phyloP scores from a whole-genome alignment of 1,284 basidiomycete species.

The Agaricales sp. region DNA sequence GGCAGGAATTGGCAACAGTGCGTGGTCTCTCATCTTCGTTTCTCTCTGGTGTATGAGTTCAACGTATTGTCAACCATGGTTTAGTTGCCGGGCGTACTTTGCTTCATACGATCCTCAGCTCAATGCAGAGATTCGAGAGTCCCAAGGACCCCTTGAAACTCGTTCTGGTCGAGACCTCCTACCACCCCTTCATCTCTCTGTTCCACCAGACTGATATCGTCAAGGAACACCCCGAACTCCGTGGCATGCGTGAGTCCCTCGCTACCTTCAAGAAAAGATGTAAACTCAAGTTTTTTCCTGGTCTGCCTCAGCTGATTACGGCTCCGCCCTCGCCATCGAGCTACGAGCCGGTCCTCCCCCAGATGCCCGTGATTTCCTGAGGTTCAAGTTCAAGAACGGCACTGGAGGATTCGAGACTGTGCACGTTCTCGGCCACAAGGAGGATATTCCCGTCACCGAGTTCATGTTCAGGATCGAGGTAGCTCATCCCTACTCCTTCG shows the following conservation, averaged over 20 bases:
- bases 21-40: constrained; percentile 17
- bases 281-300: background rate
- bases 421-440: constrained; percentile 58
- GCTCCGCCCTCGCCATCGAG: constrained; percentile 72
- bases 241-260: constrained; percentile 47
- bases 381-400: constrained; percentile 82
- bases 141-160: constrained; percentile 71
- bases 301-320: constrained; percentile 53
- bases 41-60: too few relatives aligned
- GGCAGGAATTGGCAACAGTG: constrained; percentile 68
- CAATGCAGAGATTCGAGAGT: constrained; percentile 69
- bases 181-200: constrained; percentile 84
- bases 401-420: constrained; percentile 52
- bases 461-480: constrained; percentile 73
- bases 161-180: constrained; percentile 67
- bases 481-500: constrained; percentile 3
- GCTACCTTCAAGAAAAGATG: background rate
- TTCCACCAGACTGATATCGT: constrained; percentile 66
- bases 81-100: constrained; percentile 74
- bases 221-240: constrained; percentile 45
- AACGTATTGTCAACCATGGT: background rate
- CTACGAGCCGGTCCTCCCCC: constrained; percentile 62
- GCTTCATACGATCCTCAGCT: constrained; percentile 56
- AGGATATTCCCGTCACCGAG: constrained; percentile 65
- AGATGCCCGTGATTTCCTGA: constrained; percentile 69